Conservation (phyloP, 352 stramenopile genomes). For the Thalassiosira allenii region DNA sequence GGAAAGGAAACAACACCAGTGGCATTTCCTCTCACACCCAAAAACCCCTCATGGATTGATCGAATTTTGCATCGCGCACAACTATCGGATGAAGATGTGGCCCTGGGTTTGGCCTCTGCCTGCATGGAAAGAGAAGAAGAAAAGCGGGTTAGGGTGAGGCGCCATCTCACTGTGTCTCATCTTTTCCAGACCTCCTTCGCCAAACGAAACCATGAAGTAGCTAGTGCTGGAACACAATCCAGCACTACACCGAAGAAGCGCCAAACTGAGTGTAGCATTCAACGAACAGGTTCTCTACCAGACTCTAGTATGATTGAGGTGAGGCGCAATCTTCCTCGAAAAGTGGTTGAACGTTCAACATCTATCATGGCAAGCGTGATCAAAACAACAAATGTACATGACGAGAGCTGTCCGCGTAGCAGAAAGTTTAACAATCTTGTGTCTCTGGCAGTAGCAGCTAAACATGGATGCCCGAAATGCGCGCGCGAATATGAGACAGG, state of each 20-base stretch:
- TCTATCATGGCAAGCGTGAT: not conserved
- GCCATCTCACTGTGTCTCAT: conserved; percentile 18
- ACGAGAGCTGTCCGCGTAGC: conserved; percentile 6
- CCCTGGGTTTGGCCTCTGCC: conserved; percentile 36
- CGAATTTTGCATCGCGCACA: conserved; percentile 43
- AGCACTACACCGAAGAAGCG: not conserved
- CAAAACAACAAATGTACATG: not conserved
- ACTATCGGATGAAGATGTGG: conserved; percentile 49
- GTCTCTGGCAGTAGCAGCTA: conserved; percentile 2
- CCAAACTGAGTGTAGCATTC: not conserved
- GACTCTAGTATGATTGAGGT: not conserved
- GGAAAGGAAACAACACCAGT: not conserved
- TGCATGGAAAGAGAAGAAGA: conserved; percentile 53
- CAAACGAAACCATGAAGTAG: conserved; percentile 4
- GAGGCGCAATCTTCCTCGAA: not conserved
- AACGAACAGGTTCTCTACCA: not conserved
- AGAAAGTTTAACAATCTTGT: conserved; percentile 9
- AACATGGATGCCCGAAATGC: conserved; percentile 9
- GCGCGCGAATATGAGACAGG: not conserved
- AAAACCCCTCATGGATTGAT: conserved; percentile 45
- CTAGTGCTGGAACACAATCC: not conserved
- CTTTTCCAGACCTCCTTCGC: not conserved
- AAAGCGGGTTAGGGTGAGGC: conserved; percentile 29
- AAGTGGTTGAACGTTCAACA: not conserved
- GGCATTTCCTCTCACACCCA: conserved; percentile 33